Evolutionary conservation across 306 rosid species (phyloP), one percentile per base, ranked within the genome.

Genomic region (Lotus japonicus): DNA sequence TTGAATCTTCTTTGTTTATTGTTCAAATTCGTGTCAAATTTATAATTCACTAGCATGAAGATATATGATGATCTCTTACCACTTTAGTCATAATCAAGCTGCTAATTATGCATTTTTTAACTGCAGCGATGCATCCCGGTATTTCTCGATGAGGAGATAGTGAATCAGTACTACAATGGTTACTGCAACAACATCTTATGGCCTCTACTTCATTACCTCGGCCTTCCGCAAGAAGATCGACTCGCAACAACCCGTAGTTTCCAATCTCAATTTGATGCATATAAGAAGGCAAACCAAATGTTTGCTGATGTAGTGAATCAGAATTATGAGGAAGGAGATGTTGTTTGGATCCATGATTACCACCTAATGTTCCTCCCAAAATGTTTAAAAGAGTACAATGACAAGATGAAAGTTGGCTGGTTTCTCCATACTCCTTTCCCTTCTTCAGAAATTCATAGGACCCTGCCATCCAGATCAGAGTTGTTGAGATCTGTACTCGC

Each of bases 401-500:
- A 33, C 68, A 62, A 79, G 58, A 94, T 90, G 96, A 94, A 94
- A 86, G 97, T 90, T 68, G 98, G 98, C 28, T 94, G 98, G 97
- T 94, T 94, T 85, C 97, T 94, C 73, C 97, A 94, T 68, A 94
- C 97, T 16, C 98, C 98, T n/a, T 94, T 94, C 75, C 98, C 98
- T 83, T 94, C 98, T 76, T 92, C 98, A 26, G 98, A 92, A 81
- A 90, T 92, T 61, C 97, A 92, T 79, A 86, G 97, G 81, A 90
- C 94, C 44, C 76, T 92, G 41, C 97, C 98, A 26, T 94, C 97
- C 36, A 85, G 96, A 58, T 72, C 97, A 54, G 96, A 94, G 75
- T 81, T 94, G 10, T 59, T 94, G 82, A 86, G 90, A 80, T 88
- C 98, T 33, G 98, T 94, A 71, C 96, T 94, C 74, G 88, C 90